Evolutionary conservation across 208 protist species (phyloP), one percentile per base, ranked within the genome.

Genomic region (Zelonia costaricensis): DNA sequence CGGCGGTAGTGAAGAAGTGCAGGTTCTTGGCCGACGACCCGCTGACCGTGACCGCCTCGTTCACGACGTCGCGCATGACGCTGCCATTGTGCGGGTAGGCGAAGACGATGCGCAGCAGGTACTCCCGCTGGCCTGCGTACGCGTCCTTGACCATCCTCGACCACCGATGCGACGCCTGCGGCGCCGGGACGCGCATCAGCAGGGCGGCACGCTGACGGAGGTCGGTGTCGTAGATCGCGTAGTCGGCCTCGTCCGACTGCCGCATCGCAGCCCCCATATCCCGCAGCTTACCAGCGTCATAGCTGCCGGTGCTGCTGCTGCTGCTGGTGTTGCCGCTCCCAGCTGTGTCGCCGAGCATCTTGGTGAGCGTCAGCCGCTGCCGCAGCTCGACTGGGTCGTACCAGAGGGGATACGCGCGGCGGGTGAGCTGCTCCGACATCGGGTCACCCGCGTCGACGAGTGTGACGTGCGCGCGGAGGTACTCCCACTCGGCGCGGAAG

Each of bases 11-110:
- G 51, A 79, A 89, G 56, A 89, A 87, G 59, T 92, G 71, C 18
- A 72, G 40, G 62, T 89, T 63, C 5, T 53, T 33, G 1, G 55
- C 25, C 5, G 38, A 57, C 45, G 69, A 67, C 16, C 67, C 60
- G 9, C 65, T 39, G 13, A 53, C 28, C 28, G 57, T 62, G 9
- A 58, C 44, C 6, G 77, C 56, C 7, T 79, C 59, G 57, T 93
- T 88, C 48, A 88, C 65, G 27, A 89, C 59, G 60, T 76, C 67
- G 5, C 63, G 73, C 80, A 88, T 88, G 18, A 88, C 67, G 33
- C 62, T 85, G 54, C 78, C 82, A 42, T 93, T 90, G 69, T 92
- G 82, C 7, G 86, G 86, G 56, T 86, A 93, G 38, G 87, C 63
- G 51, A 93, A 93, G 57, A 90, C 46, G 10, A 81, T 57, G 15